These are phyloP conservation scores for Iris pallida DNA, from an alignment of 116 monocot genomes.

Conservation along the genomic window DNA sequence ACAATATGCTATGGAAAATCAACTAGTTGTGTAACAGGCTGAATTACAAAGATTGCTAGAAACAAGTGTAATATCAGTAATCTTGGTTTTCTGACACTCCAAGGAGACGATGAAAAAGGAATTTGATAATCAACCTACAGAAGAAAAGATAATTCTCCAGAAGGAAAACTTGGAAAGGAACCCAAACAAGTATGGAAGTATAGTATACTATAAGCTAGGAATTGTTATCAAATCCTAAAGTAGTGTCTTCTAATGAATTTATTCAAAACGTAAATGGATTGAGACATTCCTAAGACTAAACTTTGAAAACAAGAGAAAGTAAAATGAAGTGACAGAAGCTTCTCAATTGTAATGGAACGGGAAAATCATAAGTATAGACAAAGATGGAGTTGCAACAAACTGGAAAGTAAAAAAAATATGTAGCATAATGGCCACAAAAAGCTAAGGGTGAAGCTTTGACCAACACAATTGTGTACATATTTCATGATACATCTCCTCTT, in stretches of 20 bases:
- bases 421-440: constrained; percentile 10
- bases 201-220: too few species aligned
- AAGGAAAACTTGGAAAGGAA: not conserved
- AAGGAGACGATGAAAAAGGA: not conserved
- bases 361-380: not conserved
- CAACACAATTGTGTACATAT: too few species aligned
- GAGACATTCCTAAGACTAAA: not conserved
- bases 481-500: too few species aligned
- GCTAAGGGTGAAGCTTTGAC: not conserved
- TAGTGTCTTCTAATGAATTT: not conserved
- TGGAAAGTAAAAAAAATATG: constrained; percentile 7
- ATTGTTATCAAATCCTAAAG: too few species aligned
- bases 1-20: too few species aligned
- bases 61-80: too few species aligned
- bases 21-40: too few species aligned
- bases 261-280: not conserved
- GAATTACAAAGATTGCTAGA: too few species aligned
- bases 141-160: not conserved
- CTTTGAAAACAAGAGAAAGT: not conserved
- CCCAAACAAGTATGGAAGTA: not conserved
- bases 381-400: not conserved
- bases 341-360: not conserved
- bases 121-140: not conserved
- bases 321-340: not conserved
- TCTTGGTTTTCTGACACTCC: too few species aligned